A percentile compares a stretch with the other conserved stretches of the same genome.
Conservation (phyloP, 306 rosid species). For the Cucurbita moschata region DNA sequence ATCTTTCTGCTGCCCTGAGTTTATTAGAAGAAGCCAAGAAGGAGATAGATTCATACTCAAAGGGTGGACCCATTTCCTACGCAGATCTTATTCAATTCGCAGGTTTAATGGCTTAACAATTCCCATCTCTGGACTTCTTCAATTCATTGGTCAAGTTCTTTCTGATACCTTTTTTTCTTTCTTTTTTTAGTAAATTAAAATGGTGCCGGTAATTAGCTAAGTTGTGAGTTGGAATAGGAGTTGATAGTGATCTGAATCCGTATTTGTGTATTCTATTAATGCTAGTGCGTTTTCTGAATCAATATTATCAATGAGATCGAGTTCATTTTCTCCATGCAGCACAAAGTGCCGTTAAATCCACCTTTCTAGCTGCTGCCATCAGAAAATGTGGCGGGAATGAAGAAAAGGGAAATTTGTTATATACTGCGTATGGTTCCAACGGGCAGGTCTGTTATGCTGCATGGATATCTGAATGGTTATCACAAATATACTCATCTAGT, state of each 20-base stretch:
- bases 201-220: neutral
- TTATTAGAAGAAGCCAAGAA: conserved; percentile 73
- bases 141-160: neutral
- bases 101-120: conserved; percentile 31
- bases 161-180: neutral
- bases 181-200: neutral
- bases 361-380: conserved; percentile 79
- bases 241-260: neutral
- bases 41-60: conserved; percentile 76
- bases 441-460: conserved; percentile 54
- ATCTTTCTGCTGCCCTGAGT: conserved; percentile 55
- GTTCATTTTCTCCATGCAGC: conserved; percentile 29
- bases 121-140: neutral
- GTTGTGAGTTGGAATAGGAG: neutral
- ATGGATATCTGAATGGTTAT: neutral
- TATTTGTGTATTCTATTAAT: neutral
- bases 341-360: conserved; percentile 68
- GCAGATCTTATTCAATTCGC: conserved; percentile 75
- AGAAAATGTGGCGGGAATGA: conserved; percentile 87
- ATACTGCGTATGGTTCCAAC: conserved; percentile 78
- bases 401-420: conserved; percentile 66
- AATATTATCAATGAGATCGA: conserved; percentile 4
- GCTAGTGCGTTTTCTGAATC: neutral
- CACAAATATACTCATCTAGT: neutral
- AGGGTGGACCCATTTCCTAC: conserved; percentile 83